Conservation (phyloP, 1,139 yeast genomes). For the Magnusiomyces fungicola region DNA sequence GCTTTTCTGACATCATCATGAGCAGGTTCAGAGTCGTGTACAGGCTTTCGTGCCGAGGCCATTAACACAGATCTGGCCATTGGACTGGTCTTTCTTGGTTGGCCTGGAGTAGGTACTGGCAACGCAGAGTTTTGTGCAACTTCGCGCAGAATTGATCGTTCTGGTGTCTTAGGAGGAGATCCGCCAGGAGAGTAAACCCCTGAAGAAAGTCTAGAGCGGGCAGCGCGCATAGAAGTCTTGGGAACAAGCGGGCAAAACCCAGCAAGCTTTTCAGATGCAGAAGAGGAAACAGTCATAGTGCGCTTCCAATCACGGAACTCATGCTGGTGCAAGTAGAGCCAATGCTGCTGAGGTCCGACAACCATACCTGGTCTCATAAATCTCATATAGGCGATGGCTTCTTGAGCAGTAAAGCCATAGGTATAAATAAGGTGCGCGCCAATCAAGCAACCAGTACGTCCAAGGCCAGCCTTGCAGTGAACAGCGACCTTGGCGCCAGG, state of each 20-base stretch:
- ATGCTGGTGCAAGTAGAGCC: constrained; percentile 93
- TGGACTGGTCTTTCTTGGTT: constrained; percentile 63
- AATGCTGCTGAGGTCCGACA: constrained; percentile 98
- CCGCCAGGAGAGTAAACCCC: not conserved
- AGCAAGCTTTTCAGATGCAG: constrained; percentile 66
- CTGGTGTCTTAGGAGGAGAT: constrained; percentile 56
- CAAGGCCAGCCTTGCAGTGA: constrained; percentile 96
- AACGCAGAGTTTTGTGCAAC: constrained; percentile 60
- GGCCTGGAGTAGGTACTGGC: constrained; percentile 93
- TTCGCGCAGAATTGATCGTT: constrained; percentile 67
- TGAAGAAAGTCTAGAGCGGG: not conserved
- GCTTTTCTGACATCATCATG: not conserved
- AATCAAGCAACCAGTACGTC: constrained; percentile 94
- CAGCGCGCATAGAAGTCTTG: constrained; percentile 2
- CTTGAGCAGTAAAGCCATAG: constrained; percentile 94
- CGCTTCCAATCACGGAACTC: constrained; percentile 95
- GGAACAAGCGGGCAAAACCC: constrained; percentile 68
- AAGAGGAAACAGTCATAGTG: constrained; percentile 74
- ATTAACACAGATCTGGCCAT: constrained; percentile 18
- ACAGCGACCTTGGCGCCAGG: constrained; percentile 97
- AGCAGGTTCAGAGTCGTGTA: not conserved
- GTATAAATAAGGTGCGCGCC: constrained; percentile 96
- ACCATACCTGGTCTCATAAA: constrained; percentile 98
- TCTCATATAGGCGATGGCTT: constrained; percentile 93
- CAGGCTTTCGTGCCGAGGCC: not conserved